A percentile compares a stretch with the other conserved stretches of the same genome.
These are phyloP conservation scores for Pezicula radicicola DNA, from an alignment of 2,329 filamentous ascomycete species.

Conservation along the genomic window DNA sequence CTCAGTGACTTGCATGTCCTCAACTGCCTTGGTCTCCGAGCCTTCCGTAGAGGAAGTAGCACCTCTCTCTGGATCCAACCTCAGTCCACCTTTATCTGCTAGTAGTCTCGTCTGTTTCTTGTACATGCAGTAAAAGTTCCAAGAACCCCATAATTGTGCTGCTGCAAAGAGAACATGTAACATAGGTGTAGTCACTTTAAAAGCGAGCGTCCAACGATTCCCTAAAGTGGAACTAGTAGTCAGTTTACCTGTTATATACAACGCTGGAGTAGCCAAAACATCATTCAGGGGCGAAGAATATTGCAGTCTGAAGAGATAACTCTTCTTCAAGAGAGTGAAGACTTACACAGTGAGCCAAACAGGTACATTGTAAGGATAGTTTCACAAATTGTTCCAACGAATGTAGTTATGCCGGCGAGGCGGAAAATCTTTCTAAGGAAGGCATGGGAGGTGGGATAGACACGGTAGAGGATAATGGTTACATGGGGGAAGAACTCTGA, in stretches of 20 bases:
- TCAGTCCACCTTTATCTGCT: neutral
- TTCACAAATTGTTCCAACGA: conserved; percentile 35
- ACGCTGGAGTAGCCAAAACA: too few relatives aligned
- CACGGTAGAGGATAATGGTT: conserved; percentile 41
- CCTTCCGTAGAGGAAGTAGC: too few relatives aligned
- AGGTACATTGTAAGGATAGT: conserved; percentile 41
- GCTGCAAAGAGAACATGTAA: conserved; percentile 38
- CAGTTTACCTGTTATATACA: too few relatives aligned
- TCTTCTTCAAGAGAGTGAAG: too few relatives aligned
- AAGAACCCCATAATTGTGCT: conserved; percentile 39
- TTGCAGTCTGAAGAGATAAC: too few relatives aligned
- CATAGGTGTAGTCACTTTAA: conserved; percentile 40
- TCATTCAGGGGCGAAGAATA: too few relatives aligned
- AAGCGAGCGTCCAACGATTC: conserved; percentile 35
- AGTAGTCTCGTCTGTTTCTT: conserved; percentile 17
- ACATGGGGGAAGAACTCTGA: conserved; percentile 44
- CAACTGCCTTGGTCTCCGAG: too few relatives aligned
- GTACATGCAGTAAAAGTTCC: conserved; percentile 39
- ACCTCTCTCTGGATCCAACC: neutral
- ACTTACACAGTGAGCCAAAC: conserved; percentile 27
- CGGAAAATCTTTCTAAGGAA: conserved; percentile 37
- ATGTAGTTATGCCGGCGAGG: conserved; percentile 32
- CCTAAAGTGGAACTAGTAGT: conserved; percentile 29
- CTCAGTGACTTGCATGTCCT: too few relatives aligned
- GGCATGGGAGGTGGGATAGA: conserved; percentile 33